Percentiles rank a stretch among this genome's conserved stretches.
Evolutionary conservation across 495 filamentous ascomycete species (phyloP).

Genomic region (Hyaloscypha finlandica): DNA sequence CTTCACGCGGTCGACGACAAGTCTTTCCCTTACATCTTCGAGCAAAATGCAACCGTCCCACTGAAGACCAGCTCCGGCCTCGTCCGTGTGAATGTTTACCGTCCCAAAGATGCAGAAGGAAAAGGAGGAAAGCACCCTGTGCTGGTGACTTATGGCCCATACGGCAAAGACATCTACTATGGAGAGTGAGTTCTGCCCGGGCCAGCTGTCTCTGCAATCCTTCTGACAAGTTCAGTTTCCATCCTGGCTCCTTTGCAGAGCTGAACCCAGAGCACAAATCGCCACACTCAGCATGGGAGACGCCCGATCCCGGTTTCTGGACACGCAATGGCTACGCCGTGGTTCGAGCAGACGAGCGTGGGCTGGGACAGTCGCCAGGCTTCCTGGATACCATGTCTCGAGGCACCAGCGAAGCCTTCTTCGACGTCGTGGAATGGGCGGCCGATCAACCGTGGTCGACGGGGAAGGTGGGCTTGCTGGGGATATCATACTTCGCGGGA

Average conservation of each 20-base stretch:
- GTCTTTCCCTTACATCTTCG: conserved; percentile 16
- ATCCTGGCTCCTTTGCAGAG: conserved; percentile 42
- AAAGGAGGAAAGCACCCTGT: conserved; percentile 42
- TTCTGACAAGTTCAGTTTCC: conserved; percentile 36
- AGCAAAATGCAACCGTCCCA: conserved; percentile 26
- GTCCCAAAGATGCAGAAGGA: conserved; percentile 12
- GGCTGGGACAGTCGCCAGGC: conserved; percentile 43
- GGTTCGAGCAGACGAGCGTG: conserved; percentile 46
- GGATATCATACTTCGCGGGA: conserved; percentile 43
- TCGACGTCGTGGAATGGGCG: conserved; percentile 48
- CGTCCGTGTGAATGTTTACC: conserved; percentile 26
- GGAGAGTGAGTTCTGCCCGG: conserved; percentile 34
- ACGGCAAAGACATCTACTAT: conserved; percentile 65
- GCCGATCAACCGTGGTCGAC: conserved; percentile 46
- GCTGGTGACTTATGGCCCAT: conserved; percentile 60
- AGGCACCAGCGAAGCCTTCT: conserved; percentile 46
- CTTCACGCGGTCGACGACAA: conserved; percentile 10
- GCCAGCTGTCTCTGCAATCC: neutral
- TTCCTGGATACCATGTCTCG: conserved; percentile 38
- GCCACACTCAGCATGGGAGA: conserved; percentile 42
- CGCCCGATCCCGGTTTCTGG: conserved; percentile 46
- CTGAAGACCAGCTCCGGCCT: conserved; percentile 5
- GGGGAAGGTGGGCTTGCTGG: conserved; percentile 46
- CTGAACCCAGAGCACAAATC: conserved; percentile 47
- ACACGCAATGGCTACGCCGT: conserved; percentile 46